Base-by-base conservation (phyloP, 768 basidiomycete genomes). In the Trametes sanguinea region DNA sequence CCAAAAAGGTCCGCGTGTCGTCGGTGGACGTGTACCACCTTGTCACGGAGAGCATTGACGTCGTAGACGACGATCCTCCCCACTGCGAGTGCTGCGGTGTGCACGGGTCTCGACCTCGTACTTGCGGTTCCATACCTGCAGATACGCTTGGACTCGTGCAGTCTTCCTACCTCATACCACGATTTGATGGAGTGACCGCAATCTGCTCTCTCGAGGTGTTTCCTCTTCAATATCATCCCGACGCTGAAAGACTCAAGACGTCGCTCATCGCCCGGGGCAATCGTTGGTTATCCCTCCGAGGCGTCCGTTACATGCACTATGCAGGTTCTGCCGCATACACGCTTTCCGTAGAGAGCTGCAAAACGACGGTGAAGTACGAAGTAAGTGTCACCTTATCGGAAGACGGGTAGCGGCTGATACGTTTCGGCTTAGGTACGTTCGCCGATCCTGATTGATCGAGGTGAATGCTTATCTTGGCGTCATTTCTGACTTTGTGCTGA, bases 241-340 rank as follows among this genome's bases (percentile, higher is more conserved):
- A 78, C 22, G 76, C 76, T 50, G 73, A 68, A 9, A 74, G 75
- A n/a, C 67, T 86, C 48, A 69, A 75, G 30, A 70, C 75, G 46
- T 62, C 67, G 16, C 68, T 86, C n/a, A 51, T 76, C 29, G 73
- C 71, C 30, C 76, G 86, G 10, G 86, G 85, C 4, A 77, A 77
- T 72, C 83, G 82, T 67, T 87, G 86, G 85, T 69, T 76, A 16
- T 73, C 71, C 2, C 67, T 85, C 37, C 81, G 78, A 32, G 84
- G 83, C 0, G 70, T 83, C 4, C 84, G 84, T 62, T 83, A 86
- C 66, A 80, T 80, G 69, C 76, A 82, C 61, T 87, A 81, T 69
- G 74, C 76, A 17, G 85, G 85, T 6, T 75, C 80, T 22, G 83
- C 80, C 10, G 27, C 51, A n/a, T 40, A 16, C 22, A 40, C 27